Conservation (phyloP, 2,329 filamentous ascomycete genomes). For the Colletotrichum acutatum region DNA sequence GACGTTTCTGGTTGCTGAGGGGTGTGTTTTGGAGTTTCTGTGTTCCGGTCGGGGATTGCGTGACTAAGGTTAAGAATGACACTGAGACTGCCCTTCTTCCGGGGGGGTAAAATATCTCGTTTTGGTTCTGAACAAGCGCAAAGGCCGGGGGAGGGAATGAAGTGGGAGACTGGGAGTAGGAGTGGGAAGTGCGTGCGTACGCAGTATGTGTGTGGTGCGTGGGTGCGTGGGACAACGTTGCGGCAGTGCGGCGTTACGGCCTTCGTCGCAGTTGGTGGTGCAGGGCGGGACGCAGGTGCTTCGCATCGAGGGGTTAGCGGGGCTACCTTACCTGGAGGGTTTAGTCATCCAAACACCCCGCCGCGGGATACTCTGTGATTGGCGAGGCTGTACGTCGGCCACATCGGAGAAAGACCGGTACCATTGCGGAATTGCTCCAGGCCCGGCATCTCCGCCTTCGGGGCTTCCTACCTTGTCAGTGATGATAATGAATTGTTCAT, state of each 20-base stretch:
- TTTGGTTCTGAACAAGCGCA: neutral
- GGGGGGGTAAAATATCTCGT: constrained; percentile 22
- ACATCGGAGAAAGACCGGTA: constrained; percentile 19
- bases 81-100: constrained; percentile 3
- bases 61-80: constrained; percentile 31
- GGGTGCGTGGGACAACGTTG: neutral
- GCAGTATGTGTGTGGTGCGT: too few species aligned
- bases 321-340: neutral
- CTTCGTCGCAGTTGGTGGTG: neutral
- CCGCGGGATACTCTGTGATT: constrained; percentile 3
- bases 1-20: neutral
- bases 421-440: constrained; percentile 7
- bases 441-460: constrained; percentile 17
- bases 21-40: neutral
- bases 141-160: too few species aligned
- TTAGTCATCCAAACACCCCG: constrained; percentile 9
- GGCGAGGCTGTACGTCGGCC: neutral
- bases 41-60: constrained; percentile 27
- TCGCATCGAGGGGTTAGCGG: constrained; percentile 33
- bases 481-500: neutral
- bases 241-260: neutral
- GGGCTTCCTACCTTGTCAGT: neutral
- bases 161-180: neutral
- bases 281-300: neutral
- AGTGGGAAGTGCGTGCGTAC: neutral